Percentiles rank a stretch among this genome's conserved stretches.
phyloP scores from a whole-genome alignment of 805 yeast species.

The Ogataea siamensis region DNA sequence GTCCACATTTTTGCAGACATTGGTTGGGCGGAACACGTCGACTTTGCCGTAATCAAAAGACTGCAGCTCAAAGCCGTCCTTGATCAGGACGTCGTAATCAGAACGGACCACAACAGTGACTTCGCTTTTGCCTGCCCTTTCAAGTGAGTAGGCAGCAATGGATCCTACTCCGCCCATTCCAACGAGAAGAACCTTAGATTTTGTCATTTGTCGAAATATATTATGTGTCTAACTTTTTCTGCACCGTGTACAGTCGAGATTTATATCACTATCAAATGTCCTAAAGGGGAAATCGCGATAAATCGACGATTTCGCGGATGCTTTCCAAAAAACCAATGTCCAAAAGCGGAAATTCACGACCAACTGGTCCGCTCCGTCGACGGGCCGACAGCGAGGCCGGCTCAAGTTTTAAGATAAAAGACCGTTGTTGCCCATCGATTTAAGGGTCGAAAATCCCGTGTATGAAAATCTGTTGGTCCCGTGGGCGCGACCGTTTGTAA shows the following conservation, averaged over 20 bases:
- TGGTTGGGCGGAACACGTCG: constrained; percentile 51
- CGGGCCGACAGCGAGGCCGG: no score
- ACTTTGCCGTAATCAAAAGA: constrained; percentile 63
- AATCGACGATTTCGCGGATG: constrained; percentile 4
- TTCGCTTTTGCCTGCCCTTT: constrained; percentile 43
- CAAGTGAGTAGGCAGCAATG: constrained; percentile 65
- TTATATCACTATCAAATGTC: neutral
- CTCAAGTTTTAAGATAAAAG: no score
- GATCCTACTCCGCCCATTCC: constrained; percentile 91
- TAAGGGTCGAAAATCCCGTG: no score
- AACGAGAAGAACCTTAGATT: constrained; percentile 51
- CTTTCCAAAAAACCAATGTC: constrained; percentile 37
- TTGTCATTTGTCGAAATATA: constrained; percentile 9
- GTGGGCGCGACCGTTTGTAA: no score
- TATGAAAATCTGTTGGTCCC: no score
- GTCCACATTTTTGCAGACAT: constrained; percentile 40
- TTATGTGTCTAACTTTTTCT: neutral
- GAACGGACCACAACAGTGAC: constrained; percentile 67
- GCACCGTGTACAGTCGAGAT: neutral
- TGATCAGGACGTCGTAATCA: constrained; percentile 51
- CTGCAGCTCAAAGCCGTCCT: constrained; percentile 56
- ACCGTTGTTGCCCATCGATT: no score
- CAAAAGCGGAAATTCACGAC: no score
- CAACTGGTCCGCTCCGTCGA: no score
- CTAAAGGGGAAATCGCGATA: constrained; percentile 10